These are phyloP conservation scores for Hymenoscyphus infarciens DNA, from an alignment of 2,329 filamentous ascomycete species.

Conservation along the genomic window DNA sequence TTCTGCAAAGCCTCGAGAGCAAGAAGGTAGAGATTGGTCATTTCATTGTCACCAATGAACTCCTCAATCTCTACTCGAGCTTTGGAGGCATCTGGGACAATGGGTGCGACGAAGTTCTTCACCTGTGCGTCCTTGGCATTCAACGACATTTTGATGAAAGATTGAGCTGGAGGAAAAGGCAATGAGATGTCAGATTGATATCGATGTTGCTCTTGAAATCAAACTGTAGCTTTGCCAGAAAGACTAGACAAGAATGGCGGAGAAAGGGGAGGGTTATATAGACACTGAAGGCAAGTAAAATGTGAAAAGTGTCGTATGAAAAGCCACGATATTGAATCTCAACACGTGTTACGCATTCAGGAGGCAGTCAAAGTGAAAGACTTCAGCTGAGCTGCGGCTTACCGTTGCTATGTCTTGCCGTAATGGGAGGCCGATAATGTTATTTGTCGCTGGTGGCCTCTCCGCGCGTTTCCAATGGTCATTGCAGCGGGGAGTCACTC, in stretches of 20 bases:
- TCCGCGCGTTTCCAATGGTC: neutral
- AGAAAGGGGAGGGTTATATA: neutral
- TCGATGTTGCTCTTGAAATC: neutral
- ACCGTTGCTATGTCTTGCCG: neutral
- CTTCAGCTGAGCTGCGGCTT: constrained; percentile 1
- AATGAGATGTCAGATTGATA: neutral
- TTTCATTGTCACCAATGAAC: constrained; percentile 6
- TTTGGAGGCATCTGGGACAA: constrained; percentile 4
- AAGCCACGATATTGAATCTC: neutral
- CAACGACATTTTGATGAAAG: neutral
- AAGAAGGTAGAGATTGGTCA: constrained; percentile 8
- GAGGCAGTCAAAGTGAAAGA: neutral
- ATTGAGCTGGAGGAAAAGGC: neutral
- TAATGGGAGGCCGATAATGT: neutral
- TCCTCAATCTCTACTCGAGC: constrained; percentile 7
- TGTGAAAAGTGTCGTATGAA: neutral
- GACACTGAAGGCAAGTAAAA: neutral
- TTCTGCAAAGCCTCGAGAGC: constrained; percentile 5
- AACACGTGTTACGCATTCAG: neutral
- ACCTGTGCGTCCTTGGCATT: constrained; percentile 3
- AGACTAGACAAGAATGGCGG: neutral
- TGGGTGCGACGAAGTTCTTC: constrained; percentile 2
- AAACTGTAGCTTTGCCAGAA: neutral
- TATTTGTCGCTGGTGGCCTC: neutral
- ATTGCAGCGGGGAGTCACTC: neutral